Evolutionary conservation across 192 early-diverging fungal genomes (phyloP), one percentile per base, ranked within the genome.

Genomic region (Radiomyces spectabilis): DNA sequence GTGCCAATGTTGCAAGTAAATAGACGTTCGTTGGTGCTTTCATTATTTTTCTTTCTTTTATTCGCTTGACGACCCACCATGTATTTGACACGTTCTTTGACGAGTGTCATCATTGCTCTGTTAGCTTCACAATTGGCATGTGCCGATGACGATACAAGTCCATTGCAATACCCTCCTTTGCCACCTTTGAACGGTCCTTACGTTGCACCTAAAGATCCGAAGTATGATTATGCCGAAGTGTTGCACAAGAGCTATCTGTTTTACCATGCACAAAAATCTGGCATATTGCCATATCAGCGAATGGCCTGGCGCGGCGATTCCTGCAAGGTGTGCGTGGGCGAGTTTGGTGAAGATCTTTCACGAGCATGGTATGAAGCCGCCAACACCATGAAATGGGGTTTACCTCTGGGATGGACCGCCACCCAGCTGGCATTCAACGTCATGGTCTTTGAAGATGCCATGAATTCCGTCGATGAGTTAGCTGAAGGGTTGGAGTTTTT

Each of bases 381-480:
- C 13, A 79, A 79, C 51, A 78, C 77, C 5, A 78, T 79, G 76
- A 79, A 79, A 29, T 79, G 75, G 76, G 77, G 77, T 33, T 55
- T 70, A 7, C 77, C 77, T 1, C 53, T 75, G 13, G 75, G 52
- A 6, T 78, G 59, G 48, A 73, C 75, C 16, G 66, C 55, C 16
- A 64, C 56, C 15, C 72, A 75, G 40, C 51, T 78, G 37, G 73
- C 68, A 8, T 79, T 73, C 57, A 78, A 76, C 55, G 61, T 79
- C 18, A 55, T 59, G 24, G 51, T 62, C 31, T 78, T 64, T 57
- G 62, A 52, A 10, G 69, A 72, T 18, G 57, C 75, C 9, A 55
- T 78, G 55, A 66, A 75, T 19, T 38, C 45, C 10, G 59, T 64
- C 2, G 61, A 70, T 51, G 68, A 70, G 42, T 60, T 63, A 47